Percentiles rank a stretch among this genome's conserved stretches.
phyloP scores from a whole-genome alignment of 2,329 filamentous ascomycete species.

The Phialocephala sp. region DNA sequence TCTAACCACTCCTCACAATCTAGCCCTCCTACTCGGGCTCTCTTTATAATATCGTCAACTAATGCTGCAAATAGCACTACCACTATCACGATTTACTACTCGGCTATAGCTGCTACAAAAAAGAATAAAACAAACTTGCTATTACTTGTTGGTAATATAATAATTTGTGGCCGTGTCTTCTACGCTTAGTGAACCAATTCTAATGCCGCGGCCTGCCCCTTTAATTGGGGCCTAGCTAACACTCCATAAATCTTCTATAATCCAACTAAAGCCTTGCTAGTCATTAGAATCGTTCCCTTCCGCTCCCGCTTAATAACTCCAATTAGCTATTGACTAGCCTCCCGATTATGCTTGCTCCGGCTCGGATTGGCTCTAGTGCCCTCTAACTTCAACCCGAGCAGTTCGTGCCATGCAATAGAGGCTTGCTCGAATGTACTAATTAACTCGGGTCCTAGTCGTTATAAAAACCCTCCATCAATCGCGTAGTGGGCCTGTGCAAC shows the following conservation, averaged over 20 bases:
- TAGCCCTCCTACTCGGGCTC: neutral
- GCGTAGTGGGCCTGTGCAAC: conserved; percentile 17
- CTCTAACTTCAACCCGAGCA: neutral
- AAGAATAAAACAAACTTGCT: conserved; percentile 20
- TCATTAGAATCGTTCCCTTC: neutral
- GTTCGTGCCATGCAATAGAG: conserved; percentile 10
- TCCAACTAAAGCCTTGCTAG: neutral
- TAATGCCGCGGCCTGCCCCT: neutral
- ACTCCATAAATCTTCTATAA: neutral
- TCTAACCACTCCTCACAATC: conserved; percentile 13
- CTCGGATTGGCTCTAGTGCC: neutral
- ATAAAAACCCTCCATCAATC: conserved; percentile 18
- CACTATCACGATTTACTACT: conserved; percentile 12
- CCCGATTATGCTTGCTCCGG: neutral
- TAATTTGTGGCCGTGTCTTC: conserved; percentile 1
- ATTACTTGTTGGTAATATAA: conserved; percentile 21
- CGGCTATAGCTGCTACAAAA: conserved; percentile 16
- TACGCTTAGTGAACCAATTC: neutral
- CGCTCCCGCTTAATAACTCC: too few species aligned
- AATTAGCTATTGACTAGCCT: neutral
- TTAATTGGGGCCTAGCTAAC: neutral
- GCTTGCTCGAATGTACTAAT: conserved; percentile 13
- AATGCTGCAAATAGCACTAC: conserved; percentile 18
- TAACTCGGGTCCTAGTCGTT: conserved; percentile 16
- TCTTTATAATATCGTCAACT: conserved; percentile 12